Conservation (phyloP, 2,329 filamentous ascomycete species). For the Bimuria novae-zelandiae region DNA sequence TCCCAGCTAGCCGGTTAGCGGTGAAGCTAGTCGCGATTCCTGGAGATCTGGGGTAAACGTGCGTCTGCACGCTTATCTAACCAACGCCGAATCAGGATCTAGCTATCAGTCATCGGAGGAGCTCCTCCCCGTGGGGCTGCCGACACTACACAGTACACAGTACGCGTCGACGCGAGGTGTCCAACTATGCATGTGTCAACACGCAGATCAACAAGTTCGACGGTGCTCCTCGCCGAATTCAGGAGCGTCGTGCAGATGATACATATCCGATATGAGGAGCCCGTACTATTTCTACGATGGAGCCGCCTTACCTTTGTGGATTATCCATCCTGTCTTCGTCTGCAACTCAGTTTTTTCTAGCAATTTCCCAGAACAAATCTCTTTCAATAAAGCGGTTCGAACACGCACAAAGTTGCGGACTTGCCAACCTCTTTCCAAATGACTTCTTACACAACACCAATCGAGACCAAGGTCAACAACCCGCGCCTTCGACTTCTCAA, state of each 20-base stretch:
- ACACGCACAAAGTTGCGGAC: background rate
- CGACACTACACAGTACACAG: background rate
- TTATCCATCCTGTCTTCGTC: background rate
- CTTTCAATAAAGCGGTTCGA: too few relatives aligned
- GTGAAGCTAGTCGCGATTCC: background rate
- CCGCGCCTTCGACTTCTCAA: constrained; percentile 52
- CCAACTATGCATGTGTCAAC: constrained; percentile 1
- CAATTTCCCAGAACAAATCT: too few relatives aligned
- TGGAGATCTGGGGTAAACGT: constrained; percentile 3
- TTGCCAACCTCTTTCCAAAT: constrained; percentile 10
- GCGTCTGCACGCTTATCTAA: background rate
- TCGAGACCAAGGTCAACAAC: constrained; percentile 36
- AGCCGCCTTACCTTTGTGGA: background rate
- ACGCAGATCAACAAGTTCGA: background rate
- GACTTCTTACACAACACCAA: constrained; percentile 21
- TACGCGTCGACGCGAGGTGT: background rate
- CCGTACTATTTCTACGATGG: background rate
- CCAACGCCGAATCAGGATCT: background rate
- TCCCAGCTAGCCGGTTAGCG: constrained; percentile 3
- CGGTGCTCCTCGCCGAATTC: constrained; percentile 8
- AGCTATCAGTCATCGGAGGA: background rate
- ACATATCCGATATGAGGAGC: background rate
- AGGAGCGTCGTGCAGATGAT: background rate
- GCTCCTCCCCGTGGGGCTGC: constrained; percentile 2
- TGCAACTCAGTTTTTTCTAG: background rate